Percentiles rank a stretch among this genome's conserved stretches.
Evolutionary conservation across 2,329 filamentous ascomycete genomes (phyloP).

Genomic region (Coleophoma cylindrospora): DNA sequence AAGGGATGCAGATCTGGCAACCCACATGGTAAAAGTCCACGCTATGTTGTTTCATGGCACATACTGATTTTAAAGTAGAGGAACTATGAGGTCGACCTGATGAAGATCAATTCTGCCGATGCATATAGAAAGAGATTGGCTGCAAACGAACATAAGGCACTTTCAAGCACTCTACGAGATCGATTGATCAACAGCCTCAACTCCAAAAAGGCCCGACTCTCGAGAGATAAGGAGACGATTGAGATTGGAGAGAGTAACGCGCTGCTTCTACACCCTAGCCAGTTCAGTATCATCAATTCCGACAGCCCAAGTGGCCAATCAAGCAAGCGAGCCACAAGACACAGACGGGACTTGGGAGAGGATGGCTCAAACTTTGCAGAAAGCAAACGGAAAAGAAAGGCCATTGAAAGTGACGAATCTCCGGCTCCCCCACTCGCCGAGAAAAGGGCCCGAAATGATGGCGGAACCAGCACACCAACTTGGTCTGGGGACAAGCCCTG

Average conservation of each 20-base stretch:
- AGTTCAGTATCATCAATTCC: constrained; percentile 62
- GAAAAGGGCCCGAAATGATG: constrained; percentile 37
- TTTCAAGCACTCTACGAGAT: constrained; percentile 57
- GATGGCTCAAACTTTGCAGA: constrained; percentile 51
- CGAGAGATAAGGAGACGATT: constrained; percentile 62
- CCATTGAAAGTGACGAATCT: constrained; percentile 57
- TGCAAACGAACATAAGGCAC: constrained; percentile 52
- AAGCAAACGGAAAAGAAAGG: constrained; percentile 57
- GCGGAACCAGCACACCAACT: constrained; percentile 52
- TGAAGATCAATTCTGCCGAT: constrained; percentile 54
- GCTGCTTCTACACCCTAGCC: constrained; percentile 61
- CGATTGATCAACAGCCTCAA: constrained; percentile 63
- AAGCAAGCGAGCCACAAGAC: constrained; percentile 56
- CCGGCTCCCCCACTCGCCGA: constrained; percentile 50
- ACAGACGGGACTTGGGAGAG: constrained; percentile 50
- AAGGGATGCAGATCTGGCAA: constrained; percentile 76
- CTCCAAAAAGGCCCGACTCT: constrained; percentile 58
- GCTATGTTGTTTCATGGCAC: constrained; percentile 2
- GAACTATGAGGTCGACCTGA: constrained; percentile 57
- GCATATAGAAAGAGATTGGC: constrained; percentile 59
- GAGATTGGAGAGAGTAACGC: constrained; percentile 64
- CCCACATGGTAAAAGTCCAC: constrained; percentile 64
- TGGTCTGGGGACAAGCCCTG: constrained; percentile 53
- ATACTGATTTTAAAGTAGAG: constrained; percentile 37
- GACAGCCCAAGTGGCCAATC: constrained; percentile 59